Evolutionary conservation across 768 basidiomycete genomes (phyloP).

Genomic region (Podaxis pistillaris): DNA sequence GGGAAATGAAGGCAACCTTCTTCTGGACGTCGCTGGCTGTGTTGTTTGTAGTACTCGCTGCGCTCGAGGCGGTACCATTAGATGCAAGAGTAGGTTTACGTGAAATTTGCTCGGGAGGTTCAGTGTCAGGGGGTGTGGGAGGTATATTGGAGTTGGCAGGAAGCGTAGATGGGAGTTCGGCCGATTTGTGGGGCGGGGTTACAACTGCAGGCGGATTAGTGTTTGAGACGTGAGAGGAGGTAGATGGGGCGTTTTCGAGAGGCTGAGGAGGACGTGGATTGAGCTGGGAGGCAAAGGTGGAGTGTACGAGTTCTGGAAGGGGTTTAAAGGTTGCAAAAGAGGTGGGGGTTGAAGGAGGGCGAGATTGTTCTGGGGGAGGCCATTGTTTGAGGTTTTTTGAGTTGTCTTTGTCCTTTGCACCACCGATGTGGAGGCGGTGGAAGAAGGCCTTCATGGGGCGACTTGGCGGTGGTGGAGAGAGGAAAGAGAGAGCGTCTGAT

Average conservation of each 20-base stretch:
- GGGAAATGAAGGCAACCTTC: conserved; percentile 87
- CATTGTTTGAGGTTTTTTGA: conserved; percentile 50
- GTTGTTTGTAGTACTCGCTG: conserved; percentile 23
- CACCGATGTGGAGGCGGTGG: conserved; percentile 68
- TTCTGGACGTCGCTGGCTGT: conserved; percentile 58
- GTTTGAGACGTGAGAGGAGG: conserved; percentile 30
- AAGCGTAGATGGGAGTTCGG: background rate
- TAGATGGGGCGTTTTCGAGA: conserved; percentile 23
- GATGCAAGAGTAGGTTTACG: conserved; percentile 34
- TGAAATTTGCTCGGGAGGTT: conserved; percentile 30
- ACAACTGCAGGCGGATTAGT: conserved; percentile 3
- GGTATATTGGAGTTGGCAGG: conserved; percentile 10
- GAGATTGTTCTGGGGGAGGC: conserved; percentile 49
- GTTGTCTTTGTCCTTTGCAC: conserved; percentile 65
- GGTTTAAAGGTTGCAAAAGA: conserved; percentile 62
- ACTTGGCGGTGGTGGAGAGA: conserved; percentile 11
- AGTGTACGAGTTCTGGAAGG: conserved; percentile 43
- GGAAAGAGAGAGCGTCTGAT: conserved; percentile 12
- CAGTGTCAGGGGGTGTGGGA: conserved; percentile 20
- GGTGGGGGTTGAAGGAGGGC: conserved; percentile 40
- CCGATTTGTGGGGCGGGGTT: background rate
- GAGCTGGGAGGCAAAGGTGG: conserved; percentile 33
- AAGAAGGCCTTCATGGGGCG: conserved; percentile 80
- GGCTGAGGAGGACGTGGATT: conserved; percentile 29
- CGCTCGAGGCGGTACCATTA: conserved; percentile 18